Percentiles rank a stretch among this genome's conserved stretches.
Conservation (phyloP, 768 basidiomycete species). For the Boletus vermiculosoides region DNA sequence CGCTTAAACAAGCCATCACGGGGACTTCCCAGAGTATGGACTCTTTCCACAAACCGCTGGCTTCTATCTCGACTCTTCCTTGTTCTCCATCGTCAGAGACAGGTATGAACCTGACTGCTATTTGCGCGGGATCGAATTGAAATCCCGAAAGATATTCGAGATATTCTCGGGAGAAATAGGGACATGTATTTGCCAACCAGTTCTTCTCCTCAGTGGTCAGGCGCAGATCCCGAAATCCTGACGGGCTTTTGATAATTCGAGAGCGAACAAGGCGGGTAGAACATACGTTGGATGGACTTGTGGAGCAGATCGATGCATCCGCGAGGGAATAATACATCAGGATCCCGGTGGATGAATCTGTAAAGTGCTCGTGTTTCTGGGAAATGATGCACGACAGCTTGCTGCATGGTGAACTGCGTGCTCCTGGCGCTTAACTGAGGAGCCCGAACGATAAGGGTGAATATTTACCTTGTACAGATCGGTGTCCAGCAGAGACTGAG, state of each 20-base stretch:
- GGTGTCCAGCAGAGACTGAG: constrained; percentile 77
- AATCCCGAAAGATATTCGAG: constrained; percentile 72
- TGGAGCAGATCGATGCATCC: constrained; percentile 32
- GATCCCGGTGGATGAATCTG: constrained; percentile 77
- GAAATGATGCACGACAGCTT: constrained; percentile 79
- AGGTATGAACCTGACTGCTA: constrained; percentile 64
- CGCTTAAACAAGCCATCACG: constrained; percentile 88
- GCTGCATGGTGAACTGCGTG: constrained; percentile 88
- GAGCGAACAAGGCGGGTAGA: constrained; percentile 27
- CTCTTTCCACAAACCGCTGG: constrained; percentile 72
- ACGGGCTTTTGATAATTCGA: constrained; percentile 16
- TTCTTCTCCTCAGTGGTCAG: constrained; percentile 59
- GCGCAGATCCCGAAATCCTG: constrained; percentile 67
- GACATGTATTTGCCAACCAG: constrained; percentile 69
- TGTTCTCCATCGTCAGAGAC: constrained; percentile 43
- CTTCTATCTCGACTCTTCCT: constrained; percentile 73
- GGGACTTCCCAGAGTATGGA: constrained; percentile 96
- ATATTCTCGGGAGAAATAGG: constrained; percentile 71
- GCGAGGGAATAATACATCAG: constrained; percentile 58
- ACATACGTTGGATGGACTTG: constrained; percentile 56
- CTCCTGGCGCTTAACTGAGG: neutral
- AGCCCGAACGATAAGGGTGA: neutral
- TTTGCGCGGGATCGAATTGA: constrained; percentile 65
- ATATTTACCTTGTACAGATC: constrained; percentile 84
- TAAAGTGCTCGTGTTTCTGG: constrained; percentile 70